These are phyloP conservation scores for Ensete ventricosum DNA, from an alignment of 176 grass and related monocot genomes.

Conservation along the genomic window DNA sequence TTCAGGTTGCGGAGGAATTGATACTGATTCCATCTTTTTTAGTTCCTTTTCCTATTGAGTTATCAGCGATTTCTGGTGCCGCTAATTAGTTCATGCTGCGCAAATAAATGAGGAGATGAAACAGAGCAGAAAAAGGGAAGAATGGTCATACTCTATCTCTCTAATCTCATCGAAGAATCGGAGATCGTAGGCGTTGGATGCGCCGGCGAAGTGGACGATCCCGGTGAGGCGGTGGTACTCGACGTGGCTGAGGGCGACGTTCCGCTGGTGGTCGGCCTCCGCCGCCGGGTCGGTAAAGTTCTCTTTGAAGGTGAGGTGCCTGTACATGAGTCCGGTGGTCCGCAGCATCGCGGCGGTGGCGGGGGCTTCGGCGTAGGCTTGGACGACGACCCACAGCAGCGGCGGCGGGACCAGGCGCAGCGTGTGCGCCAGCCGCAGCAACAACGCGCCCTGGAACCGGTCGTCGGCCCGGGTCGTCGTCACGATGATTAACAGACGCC, in stretches of 20 bases:
- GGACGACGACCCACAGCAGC: slow-evolving; percentile 82
- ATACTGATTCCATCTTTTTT: background rate
- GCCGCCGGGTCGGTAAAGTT: slow-evolving; percentile 19
- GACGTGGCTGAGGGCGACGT: slow-evolving; percentile 34
- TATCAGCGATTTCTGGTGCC: too few relatives aligned
- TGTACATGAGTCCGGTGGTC: slow-evolving; percentile 22
- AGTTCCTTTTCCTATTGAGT: background rate
- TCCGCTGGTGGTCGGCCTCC: slow-evolving; percentile 25
- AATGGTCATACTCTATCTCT: slow-evolving; percentile 27
- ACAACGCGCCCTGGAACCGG: slow-evolving; percentile 29
- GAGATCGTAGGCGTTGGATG: slow-evolving; percentile 28
- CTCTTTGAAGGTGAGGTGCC: slow-evolving; percentile 29
- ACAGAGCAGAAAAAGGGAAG: background rate
- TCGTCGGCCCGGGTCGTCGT: slow-evolving; percentile 17
- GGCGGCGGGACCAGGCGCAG: slow-evolving; percentile 63
- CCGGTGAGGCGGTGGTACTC: slow-evolving; percentile 35
- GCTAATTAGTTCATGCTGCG: too few relatives aligned
- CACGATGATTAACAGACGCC: slow-evolving; percentile 12
- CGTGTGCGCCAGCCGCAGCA: slow-evolving; percentile 67
- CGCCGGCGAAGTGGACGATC: slow-evolving; percentile 33
- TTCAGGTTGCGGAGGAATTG: background rate
- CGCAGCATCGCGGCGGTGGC: slow-evolving; percentile 20
- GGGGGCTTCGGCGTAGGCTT: slow-evolving; percentile 39
- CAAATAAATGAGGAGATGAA: background rate
- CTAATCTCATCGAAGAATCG: slow-evolving; percentile 37